Evolutionary conservation across 1,284 basidiomycete genomes (phyloP), one percentile per base, ranked within the genome.

Genomic region (Melampsora larici-populina): DNA sequence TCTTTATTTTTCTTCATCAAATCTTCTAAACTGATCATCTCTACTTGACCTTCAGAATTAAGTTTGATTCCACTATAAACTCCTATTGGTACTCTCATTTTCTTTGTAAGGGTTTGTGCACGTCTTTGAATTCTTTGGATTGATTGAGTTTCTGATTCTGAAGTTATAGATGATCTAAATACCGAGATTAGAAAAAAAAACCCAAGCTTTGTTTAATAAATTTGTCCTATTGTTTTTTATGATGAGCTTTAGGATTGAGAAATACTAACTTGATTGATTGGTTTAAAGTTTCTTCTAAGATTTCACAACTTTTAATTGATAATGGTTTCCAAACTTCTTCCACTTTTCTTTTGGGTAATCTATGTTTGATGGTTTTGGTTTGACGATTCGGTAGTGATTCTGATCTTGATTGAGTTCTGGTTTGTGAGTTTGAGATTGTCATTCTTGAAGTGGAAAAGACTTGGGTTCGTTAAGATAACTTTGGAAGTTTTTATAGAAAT

Each of bases 241-340:
- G n/a, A n/a, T n/a, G n/a, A n/a, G n/a, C n/a, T n/a, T n/a, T n/a
- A n/a, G n/a, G n/a, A 13, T 11, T 21, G 31, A n/a, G 8, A n/a
- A n/a, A 26, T 11, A 62, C 48, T 31, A 33, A 77, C 55, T 64
- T 43, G 26, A 70, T 77, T 21, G 74, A 65, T 21, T 55, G 40
- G 7, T 55, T 21, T 26, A 77, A 31, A 0, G 65, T 51, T 8
- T 69, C 74, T 40, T 77, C 65, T 1, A 77, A 18, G 31, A 77
- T 6, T 8, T 77, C 46, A n/a, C 74, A 70, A 60, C 66, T 77
- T 51, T 62, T 48, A 8, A 58, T 24, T 9, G 74, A 77, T 36
- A 77, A 55, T n/a, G 74, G 66, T 58, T 77, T 77, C 74, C 74
- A 77, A 33, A 64, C 43, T 31, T 29, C 46, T 46, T 77, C 68